Conservation (phyloP, 2,329 filamentous ascomycete genomes). For the Diplocarpon rosae region DNA sequence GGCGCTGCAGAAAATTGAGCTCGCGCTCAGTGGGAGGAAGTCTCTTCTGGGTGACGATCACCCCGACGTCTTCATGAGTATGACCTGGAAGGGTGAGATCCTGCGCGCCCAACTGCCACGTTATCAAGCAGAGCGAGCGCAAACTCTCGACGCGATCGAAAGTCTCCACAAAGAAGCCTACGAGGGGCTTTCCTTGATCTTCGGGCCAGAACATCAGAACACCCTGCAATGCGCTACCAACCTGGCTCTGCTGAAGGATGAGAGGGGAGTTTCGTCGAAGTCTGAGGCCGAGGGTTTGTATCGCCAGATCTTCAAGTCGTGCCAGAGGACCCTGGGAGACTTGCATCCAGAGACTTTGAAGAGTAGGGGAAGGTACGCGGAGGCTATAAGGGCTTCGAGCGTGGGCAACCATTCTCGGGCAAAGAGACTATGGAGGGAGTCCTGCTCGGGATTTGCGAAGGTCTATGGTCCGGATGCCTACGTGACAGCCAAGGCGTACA, state of each 20-base stretch:
- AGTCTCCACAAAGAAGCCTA: constrained; percentile 15
- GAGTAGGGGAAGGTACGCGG: constrained; percentile 15
- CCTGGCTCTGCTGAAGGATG: constrained; percentile 17
- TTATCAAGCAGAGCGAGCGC: constrained; percentile 8
- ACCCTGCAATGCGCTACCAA: constrained; percentile 18
- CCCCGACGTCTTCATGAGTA: constrained; percentile 16
- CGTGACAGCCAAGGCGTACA: constrained; percentile 16
- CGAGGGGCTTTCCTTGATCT: constrained; percentile 16
- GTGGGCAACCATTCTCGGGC: constrained; percentile 13
- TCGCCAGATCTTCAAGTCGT: constrained; percentile 13
- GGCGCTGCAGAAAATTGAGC: constrained; percentile 18
- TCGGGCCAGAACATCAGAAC: constrained; percentile 19
- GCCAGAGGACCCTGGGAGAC: constrained; percentile 16
- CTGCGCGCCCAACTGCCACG: constrained; percentile 16
- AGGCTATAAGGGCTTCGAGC: constrained; percentile 13
- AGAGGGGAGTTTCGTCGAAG: constrained; percentile 12
- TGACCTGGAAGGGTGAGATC: constrained; percentile 23
- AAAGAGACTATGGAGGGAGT: constrained; percentile 19
- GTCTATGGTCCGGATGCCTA: constrained; percentile 17
- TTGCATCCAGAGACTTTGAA: constrained; percentile 21
- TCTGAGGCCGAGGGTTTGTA: constrained; percentile 15
- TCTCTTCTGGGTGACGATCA: constrained; percentile 16
- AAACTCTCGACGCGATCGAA: constrained; percentile 16
- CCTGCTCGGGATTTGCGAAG: constrained; percentile 17
- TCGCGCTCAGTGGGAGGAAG: constrained; percentile 12